Conservation (phyloP, 2,329 filamentous ascomycete genomes). For the Dothideomycetidae sp. region DNA sequence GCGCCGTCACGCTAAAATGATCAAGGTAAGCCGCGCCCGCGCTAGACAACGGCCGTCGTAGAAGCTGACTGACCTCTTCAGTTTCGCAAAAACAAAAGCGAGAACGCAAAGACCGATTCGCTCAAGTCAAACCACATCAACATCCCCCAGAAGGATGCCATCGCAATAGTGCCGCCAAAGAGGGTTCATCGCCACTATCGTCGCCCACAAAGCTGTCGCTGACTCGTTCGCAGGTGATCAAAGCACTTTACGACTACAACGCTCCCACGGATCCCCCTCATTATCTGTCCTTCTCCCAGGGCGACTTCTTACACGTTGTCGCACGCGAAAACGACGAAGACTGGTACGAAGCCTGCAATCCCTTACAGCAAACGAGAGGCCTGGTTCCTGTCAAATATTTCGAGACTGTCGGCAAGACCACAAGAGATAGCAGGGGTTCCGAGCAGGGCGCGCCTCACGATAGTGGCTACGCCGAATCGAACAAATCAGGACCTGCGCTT, state of each 20-base stretch:
- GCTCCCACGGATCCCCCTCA: constrained; percentile 43
- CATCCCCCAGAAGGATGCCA: constrained; percentile 69
- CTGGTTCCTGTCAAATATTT: constrained; percentile 92
- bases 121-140: constrained; percentile 55
- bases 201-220: not conserved
- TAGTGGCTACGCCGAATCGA: constrained; percentile 65
- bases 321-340: constrained; percentile 85
- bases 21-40: not conserved
- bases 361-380: constrained; percentile 72
- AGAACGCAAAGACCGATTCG: constrained; percentile 47
- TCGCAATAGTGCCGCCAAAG: constrained; percentile 82
- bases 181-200: constrained; percentile 47
- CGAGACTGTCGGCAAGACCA: constrained; percentile 79
- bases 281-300: constrained; percentile 78
- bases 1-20: not conserved
- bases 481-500: constrained; percentile 11
- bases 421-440: constrained; percentile 61
- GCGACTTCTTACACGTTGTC: constrained; percentile 97
- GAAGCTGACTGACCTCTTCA: not conserved
- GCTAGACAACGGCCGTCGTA: too few relatives aligned
- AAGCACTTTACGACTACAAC: constrained; percentile 86
- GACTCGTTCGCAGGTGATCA: constrained; percentile 62
- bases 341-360: constrained; percentile 99
- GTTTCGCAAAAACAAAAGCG: constrained; percentile 10
- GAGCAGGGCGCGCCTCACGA: constrained; percentile 52